These are phyloP conservation scores for Trametopsis cervina DNA, from an alignment of 768 basidiomycete genomes.

Conservation along the genomic window DNA sequence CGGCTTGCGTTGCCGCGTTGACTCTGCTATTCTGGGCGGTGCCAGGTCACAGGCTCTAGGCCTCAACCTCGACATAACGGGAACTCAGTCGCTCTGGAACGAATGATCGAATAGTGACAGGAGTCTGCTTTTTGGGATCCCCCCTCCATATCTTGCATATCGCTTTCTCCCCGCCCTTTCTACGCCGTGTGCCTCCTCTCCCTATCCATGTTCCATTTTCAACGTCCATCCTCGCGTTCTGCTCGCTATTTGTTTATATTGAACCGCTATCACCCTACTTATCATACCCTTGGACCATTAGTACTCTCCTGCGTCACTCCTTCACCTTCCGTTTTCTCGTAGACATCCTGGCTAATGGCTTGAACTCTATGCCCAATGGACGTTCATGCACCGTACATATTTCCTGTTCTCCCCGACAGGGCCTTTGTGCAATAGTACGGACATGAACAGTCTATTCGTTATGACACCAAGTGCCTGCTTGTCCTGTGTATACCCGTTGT, in stretches of 20 bases:
- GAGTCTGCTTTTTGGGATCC: background rate
- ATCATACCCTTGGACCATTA: slow-evolving; percentile 12
- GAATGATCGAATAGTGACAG: background rate
- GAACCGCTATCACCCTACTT: slow-evolving; percentile 4
- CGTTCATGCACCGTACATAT: slow-evolving; percentile 11
- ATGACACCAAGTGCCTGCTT: background rate
- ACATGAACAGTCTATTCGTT: background rate
- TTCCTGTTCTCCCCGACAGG: too few relatives aligned
- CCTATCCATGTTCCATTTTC: background rate
- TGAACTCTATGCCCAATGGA: slow-evolving; percentile 11
- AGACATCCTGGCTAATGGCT: slow-evolving; percentile 1
- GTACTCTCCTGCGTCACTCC: slow-evolving; percentile 14
- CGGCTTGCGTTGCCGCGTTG: slow-evolving; percentile 67
- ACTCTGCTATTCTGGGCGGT: slow-evolving; percentile 95
- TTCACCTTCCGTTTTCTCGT: slow-evolving; percentile 3
- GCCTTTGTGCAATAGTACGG: too few relatives aligned
- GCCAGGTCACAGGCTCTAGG: slow-evolving; percentile 82
- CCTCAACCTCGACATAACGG: background rate
- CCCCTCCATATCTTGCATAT: background rate
- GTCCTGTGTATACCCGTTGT: background rate
- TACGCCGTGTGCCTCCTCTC: background rate
- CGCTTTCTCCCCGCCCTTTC: background rate
- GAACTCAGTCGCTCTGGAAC: background rate
- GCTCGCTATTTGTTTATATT: background rate
- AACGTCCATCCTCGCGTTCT: slow-evolving; percentile 4